A percentile compares a stretch with the other conserved stretches of the same genome.
Evolutionary conservation across 108 stramenopile species (phyloP).

Genomic region (Skeletonema tropicum): DNA sequence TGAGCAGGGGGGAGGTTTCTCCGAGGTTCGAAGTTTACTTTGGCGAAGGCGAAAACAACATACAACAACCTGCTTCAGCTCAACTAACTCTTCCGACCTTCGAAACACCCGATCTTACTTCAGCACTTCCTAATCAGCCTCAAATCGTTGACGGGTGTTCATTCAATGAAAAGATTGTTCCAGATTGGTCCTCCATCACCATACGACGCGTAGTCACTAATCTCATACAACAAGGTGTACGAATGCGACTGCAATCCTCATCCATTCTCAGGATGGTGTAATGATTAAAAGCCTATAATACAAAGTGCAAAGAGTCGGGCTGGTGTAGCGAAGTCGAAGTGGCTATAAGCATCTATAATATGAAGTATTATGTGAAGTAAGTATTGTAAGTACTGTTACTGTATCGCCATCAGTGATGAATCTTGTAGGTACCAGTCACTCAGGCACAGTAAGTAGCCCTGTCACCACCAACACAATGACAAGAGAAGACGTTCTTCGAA

Average conservation of each 20-base stretch:
- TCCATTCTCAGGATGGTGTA: slow-evolving; percentile 30
- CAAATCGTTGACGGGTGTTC: not conserved
- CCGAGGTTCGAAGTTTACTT: not conserved
- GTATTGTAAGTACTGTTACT: too few species aligned
- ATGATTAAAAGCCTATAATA: slow-evolving; percentile 10
- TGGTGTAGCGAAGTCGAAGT: not conserved
- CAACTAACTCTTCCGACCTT: not conserved
- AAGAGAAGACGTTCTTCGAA: too few species aligned
- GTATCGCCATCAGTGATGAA: too few species aligned
- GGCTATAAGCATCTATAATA: too few species aligned
- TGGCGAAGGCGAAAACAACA: not conserved
- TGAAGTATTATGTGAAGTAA: too few species aligned
- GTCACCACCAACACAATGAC: too few species aligned
- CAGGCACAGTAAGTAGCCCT: too few species aligned
- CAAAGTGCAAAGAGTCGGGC: too few species aligned
- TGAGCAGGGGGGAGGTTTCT: not conserved
- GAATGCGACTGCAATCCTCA: slow-evolving; percentile 27
- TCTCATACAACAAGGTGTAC: slow-evolving; percentile 14
- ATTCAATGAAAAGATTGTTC: not conserved
- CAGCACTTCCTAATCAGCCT: not conserved
- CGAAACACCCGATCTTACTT: not conserved
- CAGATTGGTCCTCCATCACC: not conserved
- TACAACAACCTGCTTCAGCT: not conserved
- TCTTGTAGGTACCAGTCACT: too few species aligned
- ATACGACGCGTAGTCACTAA: slow-evolving; percentile 8